Percentiles rank a stretch among this genome's conserved stretches.
phyloP scores from a whole-genome alignment of 1,139 yeast genomes.

The Hyphopichia fennica region DNA sequence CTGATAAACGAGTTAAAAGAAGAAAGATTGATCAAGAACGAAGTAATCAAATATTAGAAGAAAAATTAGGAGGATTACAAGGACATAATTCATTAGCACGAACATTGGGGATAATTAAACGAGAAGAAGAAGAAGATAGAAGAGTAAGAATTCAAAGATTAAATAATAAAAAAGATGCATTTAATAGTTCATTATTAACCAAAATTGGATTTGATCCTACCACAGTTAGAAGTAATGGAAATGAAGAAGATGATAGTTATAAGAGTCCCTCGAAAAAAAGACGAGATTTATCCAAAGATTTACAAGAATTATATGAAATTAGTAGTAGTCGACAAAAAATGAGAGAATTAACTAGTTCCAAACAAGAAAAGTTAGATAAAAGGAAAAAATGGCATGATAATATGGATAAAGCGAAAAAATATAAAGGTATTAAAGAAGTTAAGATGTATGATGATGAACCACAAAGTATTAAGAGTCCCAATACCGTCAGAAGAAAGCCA shows the following conservation, averaged over 20 bases:
- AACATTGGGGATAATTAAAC: conserved; percentile 21
- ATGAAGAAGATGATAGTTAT: conserved; percentile 5
- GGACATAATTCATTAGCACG: conserved; percentile 11
- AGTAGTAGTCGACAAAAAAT: conserved; percentile 17
- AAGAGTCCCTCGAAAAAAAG: conserved; percentile 14
- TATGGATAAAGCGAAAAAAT: conserved; percentile 15
- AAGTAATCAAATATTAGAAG: conserved; percentile 35
- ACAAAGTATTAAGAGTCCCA: not conserved
- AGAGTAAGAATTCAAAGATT: not conserved
- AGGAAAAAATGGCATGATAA: conserved; percentile 23
- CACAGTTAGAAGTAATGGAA: conserved; percentile 1
- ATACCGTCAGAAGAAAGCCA: conserved; percentile 8
- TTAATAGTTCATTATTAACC: conserved; percentile 36
- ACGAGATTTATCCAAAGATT: conserved; percentile 13
- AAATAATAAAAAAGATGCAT: conserved; percentile 18
- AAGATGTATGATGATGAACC: not conserved
- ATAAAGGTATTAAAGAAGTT: conserved; percentile 9
- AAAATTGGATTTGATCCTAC: conserved; percentile 58
- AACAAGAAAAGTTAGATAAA: conserved; percentile 15
- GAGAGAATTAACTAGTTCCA: conserved; percentile 20
- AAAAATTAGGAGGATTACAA: conserved; percentile 21
- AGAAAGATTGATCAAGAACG: conserved; percentile 31
- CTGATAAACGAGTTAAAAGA: conserved; percentile 32
- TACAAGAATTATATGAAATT: conserved; percentile 24
- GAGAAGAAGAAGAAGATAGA: conserved; percentile 16